Percentiles rank a stretch among this genome's conserved stretches.
Conservation (phyloP, 106 monocot genomes). For the Alisma plantagoaquatica region DNA sequence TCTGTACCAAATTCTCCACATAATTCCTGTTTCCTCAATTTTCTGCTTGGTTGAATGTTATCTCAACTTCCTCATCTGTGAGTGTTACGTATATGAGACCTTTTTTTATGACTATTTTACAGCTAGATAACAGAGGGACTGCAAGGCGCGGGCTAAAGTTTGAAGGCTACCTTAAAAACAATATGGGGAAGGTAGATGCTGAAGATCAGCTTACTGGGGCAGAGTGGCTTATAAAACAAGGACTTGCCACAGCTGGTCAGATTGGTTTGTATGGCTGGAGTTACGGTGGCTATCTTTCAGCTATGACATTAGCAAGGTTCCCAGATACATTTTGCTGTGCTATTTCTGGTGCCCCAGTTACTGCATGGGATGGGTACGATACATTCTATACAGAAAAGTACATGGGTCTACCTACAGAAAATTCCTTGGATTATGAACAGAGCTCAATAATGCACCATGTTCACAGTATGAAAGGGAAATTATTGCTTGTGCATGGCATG, state of each 20-base stretch:
- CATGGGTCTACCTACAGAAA: constrained; percentile 71
- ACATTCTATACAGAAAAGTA: constrained; percentile 95
- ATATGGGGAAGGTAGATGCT: constrained; percentile 57
- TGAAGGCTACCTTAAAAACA: constrained; percentile 61
- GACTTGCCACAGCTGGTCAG: constrained; percentile 49
- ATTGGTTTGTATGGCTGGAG: constrained; percentile 94
- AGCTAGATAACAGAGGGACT: constrained; percentile 93
- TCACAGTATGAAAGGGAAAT: constrained; percentile 50
- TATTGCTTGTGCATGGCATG: constrained; percentile 86
- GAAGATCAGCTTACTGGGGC: constrained; percentile 84
- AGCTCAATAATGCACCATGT: constrained; percentile 81
- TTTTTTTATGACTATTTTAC: constrained; percentile 9
- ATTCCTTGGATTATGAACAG: constrained; percentile 31
- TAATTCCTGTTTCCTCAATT: too few species aligned
- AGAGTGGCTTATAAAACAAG: constrained; percentile 71
- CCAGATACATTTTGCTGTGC: constrained; percentile 66
- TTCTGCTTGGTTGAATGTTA: too few species aligned
- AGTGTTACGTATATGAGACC: neutral
- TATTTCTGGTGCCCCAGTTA: constrained; percentile 87
- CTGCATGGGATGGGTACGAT: constrained; percentile 91
- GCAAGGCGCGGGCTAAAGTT: constrained; percentile 75
- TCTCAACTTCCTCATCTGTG: too few species aligned
- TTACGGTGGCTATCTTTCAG: constrained; percentile 87
- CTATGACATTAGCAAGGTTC: constrained; percentile 57
- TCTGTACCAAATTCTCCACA: too few species aligned